These are phyloP conservation scores for Mycena floridula DNA, from an alignment of 768 basidiomycete species.

Conservation along the genomic window DNA sequence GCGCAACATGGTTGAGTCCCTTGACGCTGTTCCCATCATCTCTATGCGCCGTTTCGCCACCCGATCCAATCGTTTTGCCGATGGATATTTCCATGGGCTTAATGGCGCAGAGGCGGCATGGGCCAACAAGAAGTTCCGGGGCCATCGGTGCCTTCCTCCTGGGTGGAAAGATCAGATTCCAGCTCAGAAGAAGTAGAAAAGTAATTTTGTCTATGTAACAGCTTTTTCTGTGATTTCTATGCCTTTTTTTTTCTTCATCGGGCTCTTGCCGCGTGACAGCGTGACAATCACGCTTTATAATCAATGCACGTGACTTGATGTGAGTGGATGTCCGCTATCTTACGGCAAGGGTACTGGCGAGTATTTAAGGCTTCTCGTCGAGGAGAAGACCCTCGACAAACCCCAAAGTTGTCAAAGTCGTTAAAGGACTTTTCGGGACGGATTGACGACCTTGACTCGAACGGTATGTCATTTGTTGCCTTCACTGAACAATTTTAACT, in stretches of 20 bases:
- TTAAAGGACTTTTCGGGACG: no score
- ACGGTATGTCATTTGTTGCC: no score
- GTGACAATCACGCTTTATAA: neutral
- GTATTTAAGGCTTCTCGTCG: no score
- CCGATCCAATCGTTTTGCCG: conserved; percentile 14
- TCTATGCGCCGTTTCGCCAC: conserved; percentile 15
- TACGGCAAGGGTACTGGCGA: no score
- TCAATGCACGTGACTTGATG: neutral
- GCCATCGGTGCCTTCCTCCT: conserved; percentile 13
- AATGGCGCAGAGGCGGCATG: conserved; percentile 16
- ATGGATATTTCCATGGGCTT: conserved; percentile 15
- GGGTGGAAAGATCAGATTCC: neutral
- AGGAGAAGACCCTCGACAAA: no score
- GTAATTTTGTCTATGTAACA: neutral
- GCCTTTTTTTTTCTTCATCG: neutral
- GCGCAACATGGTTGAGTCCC: conserved; percentile 13
- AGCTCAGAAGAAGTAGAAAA: neutral
- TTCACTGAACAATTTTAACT: no score
- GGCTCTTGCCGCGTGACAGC: neutral
- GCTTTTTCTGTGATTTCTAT: neutral
- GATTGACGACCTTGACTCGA: no score
- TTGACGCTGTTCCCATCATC: conserved; percentile 17
- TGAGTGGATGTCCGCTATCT: neutral
- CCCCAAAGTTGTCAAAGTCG: no score
- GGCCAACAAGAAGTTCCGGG: conserved; percentile 17